Base-by-base conservation (phyloP, 768 basidiomycete genomes). In the Psilocybe cyanescens region DNA sequence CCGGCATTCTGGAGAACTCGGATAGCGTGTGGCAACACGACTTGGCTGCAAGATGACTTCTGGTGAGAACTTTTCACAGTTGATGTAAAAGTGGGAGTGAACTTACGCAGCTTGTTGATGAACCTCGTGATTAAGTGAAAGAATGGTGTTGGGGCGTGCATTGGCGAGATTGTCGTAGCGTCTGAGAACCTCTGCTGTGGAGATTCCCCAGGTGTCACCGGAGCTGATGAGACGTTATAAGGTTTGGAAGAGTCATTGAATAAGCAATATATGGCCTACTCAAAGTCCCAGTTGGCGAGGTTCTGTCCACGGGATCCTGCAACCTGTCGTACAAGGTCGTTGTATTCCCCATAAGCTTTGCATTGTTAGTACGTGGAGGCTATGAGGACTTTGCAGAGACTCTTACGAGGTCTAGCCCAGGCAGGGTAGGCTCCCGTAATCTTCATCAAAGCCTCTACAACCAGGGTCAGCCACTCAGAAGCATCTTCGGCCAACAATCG, bases 371-470 rank as follows among this genome's bases (percentile, higher is more conserved):
- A 31, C 49, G 28, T 14, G 12, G n/a, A 41, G 37, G 28, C 41
- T 3, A 9, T 28, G 57, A 9, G 16, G 14, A 14, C 4, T 16
- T 2, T 14, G 16, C 4, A 45, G 24, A 8, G 17, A 24, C 30
- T 67, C 74, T 57, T 65, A 78, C 77, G 79, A 52, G 79, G 78
- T 37, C 79, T 74, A 65, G 74, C 75, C 55, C 78, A 77, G n/a
- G 78, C 79, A 3, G 79, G 79, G 12, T 64, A 66, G 37, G 70
- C 70, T 35, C 79, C 79, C 3, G 72, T 63, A 57, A 81, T 78
- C 56, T 74, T 75, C 41, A 68, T 61, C 14, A 80, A 59, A 2
- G 79, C 79, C 67, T 76, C 79, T 79, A 53, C 24, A 52, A 50
- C 8, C 14, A 24, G n/a, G n/a, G 17, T n/a, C 55, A 39, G 44